Evolutionary conservation across 2,329 filamentous ascomycete genomes (phyloP).

Genomic region (Escovopsis sp.): DNA sequence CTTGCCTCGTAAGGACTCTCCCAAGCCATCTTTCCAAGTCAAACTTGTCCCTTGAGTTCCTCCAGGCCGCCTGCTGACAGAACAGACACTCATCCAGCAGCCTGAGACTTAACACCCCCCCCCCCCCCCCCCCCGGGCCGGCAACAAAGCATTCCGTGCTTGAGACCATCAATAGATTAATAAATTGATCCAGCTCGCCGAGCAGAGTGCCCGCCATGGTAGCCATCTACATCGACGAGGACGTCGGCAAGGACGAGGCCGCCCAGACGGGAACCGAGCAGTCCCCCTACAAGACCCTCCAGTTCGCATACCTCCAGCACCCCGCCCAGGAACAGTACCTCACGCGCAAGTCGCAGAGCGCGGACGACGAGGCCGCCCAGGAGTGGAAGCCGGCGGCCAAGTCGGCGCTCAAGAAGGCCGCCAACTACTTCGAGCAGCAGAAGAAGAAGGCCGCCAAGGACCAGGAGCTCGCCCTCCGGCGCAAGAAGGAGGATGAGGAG

Average conservation of each 20-base stretch:
- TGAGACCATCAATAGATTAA: too few species aligned
- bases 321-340: constrained; percentile 17
- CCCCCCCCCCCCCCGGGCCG: too few species aligned
- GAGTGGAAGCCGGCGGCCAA: constrained; percentile 20
- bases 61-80: too few species aligned
- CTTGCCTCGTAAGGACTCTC: too few species aligned
- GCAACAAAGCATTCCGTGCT: too few species aligned
- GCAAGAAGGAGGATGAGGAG: constrained; percentile 10
- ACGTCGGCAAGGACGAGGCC: constrained; percentile 58
- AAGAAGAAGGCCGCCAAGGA: constrained; percentile 11
- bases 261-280: constrained; percentile 52
- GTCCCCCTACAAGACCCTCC: constrained; percentile 68
- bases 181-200: too few species aligned
- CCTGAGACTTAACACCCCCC: too few species aligned
- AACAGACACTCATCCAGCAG: too few species aligned
- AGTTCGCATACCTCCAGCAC: constrained; percentile 52
- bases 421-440: constrained; percentile 10
- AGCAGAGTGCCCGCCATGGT: constrained; percentile 14
- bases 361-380: constrained; percentile 13
- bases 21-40: too few species aligned
- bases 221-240: constrained; percentile 49
- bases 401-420: constrained; percentile 10
- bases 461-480: constrained; percentile 8
- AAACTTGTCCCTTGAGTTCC: too few species aligned
- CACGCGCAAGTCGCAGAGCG: constrained; percentile 40